Conservation (phyloP, 257 asterid genomes). For the Solanum rostratum region DNA sequence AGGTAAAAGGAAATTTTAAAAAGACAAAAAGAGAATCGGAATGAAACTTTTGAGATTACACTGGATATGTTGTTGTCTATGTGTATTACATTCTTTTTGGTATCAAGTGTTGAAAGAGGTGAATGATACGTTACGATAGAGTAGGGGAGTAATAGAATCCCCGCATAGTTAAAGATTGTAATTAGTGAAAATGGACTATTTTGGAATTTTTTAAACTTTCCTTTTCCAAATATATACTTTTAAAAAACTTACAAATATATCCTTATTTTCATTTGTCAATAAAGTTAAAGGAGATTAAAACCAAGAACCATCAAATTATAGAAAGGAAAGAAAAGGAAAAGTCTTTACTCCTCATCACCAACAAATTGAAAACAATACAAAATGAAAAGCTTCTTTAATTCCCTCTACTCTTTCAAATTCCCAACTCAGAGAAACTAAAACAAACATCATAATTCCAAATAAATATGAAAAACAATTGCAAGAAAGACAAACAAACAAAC, state of each 20-base stretch:
- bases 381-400: not conserved
- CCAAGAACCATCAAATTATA: not conserved
- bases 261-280: not conserved
- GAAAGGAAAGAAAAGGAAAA: not conserved
- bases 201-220: not conserved
- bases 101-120: not conserved
- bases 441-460: not conserved
- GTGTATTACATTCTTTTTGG: not conserved
- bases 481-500: not conserved
- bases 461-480: not conserved
- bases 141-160: not conserved
- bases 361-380: not conserved
- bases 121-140: not conserved
- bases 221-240: not conserved
- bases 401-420: not conserved
- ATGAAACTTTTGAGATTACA: not conserved
- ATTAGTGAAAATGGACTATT: not conserved
- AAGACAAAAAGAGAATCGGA: no score
- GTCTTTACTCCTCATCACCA: no score
- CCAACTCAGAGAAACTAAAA: not conserved
- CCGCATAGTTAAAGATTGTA: not conserved
- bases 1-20: not conserved
- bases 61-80: not conserved
- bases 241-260: not conserved
- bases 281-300: not conserved